Evolutionary conservation across 1,284 basidiomycete genomes (phyloP), one percentile per base, ranked within the genome.

Genomic region (Chiua sp.): DNA sequence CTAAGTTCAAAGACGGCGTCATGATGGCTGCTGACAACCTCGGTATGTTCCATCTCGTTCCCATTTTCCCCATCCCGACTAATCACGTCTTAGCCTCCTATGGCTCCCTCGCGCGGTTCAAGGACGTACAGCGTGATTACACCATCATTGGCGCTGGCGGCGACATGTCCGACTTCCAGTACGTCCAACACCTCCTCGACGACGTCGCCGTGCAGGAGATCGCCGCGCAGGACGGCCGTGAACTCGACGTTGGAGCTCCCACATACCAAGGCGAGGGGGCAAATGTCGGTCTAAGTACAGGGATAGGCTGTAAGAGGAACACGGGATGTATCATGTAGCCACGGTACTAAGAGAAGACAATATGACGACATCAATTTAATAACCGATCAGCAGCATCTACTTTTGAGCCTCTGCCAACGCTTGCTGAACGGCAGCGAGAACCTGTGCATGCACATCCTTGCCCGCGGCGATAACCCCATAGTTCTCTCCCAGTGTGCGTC

Each of bases 11-110:
- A 76, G 95, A 94, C 69, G 97, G 98, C 4, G 89, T 99, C 66
- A 98, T 99, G 94, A 89, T 99, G 81, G 96, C 98, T n/a, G 94
- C 98, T 39, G 97, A 99, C 82, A 98, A 92, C 68, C 90, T 99
- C 54, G 95, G 95, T 96, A 61, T 60, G 76, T 69, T 33, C 39
- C 32, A 26, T n/a, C 35, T 55, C 16, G 32, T 6, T 47, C 23
- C n/a, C 15, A 39, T 55, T 47, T 32, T 51, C n/a, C 35, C 42
- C 23, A 53, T 53, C 35, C 59, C 33, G 22, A 61, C n/a, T 0
- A 44, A 63, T 18, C 1, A 35, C 22, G n/a, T 39, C 53, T 12
- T 54, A 96, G 97, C 94, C 16, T 99, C 98, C 0, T 99, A 99
- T 70, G 98, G 98, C 59, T 98, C 96, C 10, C 89, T 99, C 48